Evolutionary conservation across 768 basidiomycete genomes (phyloP), one percentile per base, ranked within the genome.

Genomic region (Russula compacta): DNA sequence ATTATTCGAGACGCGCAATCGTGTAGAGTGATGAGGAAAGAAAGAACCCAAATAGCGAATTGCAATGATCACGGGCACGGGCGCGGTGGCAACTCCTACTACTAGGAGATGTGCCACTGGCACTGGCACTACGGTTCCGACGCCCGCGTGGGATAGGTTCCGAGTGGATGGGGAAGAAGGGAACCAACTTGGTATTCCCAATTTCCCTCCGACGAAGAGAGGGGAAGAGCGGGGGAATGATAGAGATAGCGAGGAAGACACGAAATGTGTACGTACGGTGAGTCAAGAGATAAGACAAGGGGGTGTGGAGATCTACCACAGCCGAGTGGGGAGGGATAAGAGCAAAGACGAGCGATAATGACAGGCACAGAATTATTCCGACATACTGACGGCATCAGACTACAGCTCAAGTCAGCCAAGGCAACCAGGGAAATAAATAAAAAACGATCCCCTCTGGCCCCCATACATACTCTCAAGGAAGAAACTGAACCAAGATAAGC

Each of bases 401-500:
- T 11, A 47, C 47, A 36, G 10, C 35, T 50, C 48, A 10, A 6
- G 49, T 24, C 42, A 32, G 19, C 10, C 47, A 52, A 35, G 42
- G 39, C 24, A 15, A 51, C 40, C 43, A 53, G 43, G 44, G 29
- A 33, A 46, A 38, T 12, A 15, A 39, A 53, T 4, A 19, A 21
- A 24, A 36, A 32, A 44, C 5, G 33, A 4, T 5, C 6, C n/a
- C 33, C 10, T n/a, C n/a, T n/a, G n/a, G n/a, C 21, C 52, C 29
- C 39, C 44, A 24, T 29, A 29, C 24, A 29, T 29, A 29, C 24
- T 1, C 24, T 29, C 24, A 29, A 29, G 24, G 24, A 21, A 5
- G 43, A 32, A 60, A 60, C 39, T 40, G 54, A 50, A 50, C 53
- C 17, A 44, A 33, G 40, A 53, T 53, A 59, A 53, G 59, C 59